Evolutionary conservation across 345 rosid genomes (phyloP), one percentile per base, ranked within the genome.

Genomic region (Hevea brasiliensis): DNA sequence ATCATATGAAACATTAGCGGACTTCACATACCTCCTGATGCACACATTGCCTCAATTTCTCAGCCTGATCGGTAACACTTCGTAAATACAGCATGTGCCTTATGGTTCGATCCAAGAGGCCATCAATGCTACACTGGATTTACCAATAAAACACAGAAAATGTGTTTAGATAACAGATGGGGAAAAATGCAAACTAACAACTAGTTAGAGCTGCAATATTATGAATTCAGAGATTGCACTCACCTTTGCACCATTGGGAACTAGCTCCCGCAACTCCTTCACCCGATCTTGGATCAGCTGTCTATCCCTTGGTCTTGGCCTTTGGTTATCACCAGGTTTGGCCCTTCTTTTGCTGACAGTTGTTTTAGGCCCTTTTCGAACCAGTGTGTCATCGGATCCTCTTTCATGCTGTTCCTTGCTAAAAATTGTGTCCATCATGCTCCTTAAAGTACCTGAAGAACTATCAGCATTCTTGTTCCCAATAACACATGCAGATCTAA

Each of bases 51-150:
- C 61, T 80, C 86, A 88, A 48, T 71, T 84, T 85, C 70, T 80
- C 88, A 37, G 92, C 95, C 45, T 83, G 89, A 41, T 83, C 75
- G 15, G 89, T 84, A 44, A 85, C 81, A 32, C 81, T 81, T 73
- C 81, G 84, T 48, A 88, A 70, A 74, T 84, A 80, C 74, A 79
- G 56, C 89, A 90, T 88, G 76, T 90, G 92, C 69, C 84, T 86
- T 53, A 85, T 57, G 20, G 95, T 88, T 51, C 67, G 80, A 50
- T 83, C 90, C 50, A 89, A 82, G 65, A 89, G 90, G 54, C 82
- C 83, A 65, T 89, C 94, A 35, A 89, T 89, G 88, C 94, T 89
- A 71, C 89, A 86, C 94, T 88, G 90, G 10, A 82, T 71, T 69
- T 76, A 26, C 50, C 65, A 80, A 32, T 21, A 65, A 15, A 40